Evolutionary conservation across 2,329 filamentous ascomycete species (phyloP).

Genomic region (Zalaria obscura): DNA sequence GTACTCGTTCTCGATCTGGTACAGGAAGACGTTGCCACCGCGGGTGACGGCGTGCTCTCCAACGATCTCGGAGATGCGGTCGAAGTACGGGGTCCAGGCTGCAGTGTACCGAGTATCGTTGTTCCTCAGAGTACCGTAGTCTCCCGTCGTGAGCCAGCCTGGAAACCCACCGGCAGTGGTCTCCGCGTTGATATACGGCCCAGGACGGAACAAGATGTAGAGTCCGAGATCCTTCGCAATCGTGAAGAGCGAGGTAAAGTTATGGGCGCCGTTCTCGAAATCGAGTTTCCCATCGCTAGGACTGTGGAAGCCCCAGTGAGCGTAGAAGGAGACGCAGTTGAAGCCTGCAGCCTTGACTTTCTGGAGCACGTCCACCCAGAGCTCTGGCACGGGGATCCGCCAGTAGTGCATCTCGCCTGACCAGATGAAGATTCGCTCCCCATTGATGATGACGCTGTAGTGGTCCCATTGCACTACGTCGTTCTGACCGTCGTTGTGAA

Average conservation of each 20-base stretch:
- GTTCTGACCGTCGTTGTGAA: constrained; percentile 13
- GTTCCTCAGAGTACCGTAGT: constrained; percentile 40
- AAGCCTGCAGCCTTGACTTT: constrained; percentile 39
- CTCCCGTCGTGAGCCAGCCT: constrained; percentile 46
- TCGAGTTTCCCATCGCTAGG: constrained; percentile 16
- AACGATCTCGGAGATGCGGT: constrained; percentile 34
- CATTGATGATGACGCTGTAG: constrained; percentile 38
- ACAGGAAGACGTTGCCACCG: constrained; percentile 41
- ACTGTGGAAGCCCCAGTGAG: constrained; percentile 1
- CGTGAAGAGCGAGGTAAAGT: constrained; percentile 38
- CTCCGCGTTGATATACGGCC: constrained; percentile 42
- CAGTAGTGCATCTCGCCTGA: constrained; percentile 42
- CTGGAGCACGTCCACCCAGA: constrained; percentile 36
- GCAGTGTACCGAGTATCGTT: constrained; percentile 30
- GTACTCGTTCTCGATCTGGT: constrained; percentile 46
- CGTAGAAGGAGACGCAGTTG: constrained; percentile 22
- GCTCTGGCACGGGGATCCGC: constrained; percentile 34
- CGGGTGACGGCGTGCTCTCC: constrained; percentile 41
- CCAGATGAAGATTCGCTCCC: constrained; percentile 37
- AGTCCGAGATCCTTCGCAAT: constrained; percentile 40
- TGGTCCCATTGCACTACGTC: constrained; percentile 39
- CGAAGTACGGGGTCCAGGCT: constrained; percentile 38
- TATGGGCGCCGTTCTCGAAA: constrained; percentile 38
- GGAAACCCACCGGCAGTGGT: constrained; percentile 47
- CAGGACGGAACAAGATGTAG: constrained; percentile 32